Evolutionary conservation across 805 yeast species (phyloP), one percentile per base, ranked within the genome.

Genomic region (Ogataea haglerorum): DNA sequence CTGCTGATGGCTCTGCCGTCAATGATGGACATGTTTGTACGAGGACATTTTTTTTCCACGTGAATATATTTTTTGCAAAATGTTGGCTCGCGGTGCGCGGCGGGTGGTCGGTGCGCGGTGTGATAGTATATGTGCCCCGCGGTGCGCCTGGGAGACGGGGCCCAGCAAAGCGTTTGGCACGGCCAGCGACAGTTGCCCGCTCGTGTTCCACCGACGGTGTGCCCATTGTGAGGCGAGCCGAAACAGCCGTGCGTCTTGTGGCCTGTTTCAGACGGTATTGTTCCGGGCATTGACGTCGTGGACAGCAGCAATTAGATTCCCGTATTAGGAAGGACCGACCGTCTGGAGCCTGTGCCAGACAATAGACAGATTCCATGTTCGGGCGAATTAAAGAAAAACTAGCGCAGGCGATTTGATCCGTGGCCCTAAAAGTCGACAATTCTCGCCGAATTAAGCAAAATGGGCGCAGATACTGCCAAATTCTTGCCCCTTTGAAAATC

Each of bases 1-100:
- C 60, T 43, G 51, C 73, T 51, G 58, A 78, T 73, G 10, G 70
- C 64, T 49, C 78, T 80, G 34, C 89, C 89, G 56, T 82, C 84
- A 30, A 82, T 77, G 28, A 66, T 51, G 15, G 57, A 34, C 64
- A 60, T 63, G n/a, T 10, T 41, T n/a, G 13, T 15, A 13, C 17
- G 36, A 16, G 17, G 27, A 29, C 18, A 26, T 13, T 30, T 24
- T 38, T 34, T 35, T 40, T 34, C 31, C 38, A 31, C 39, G 32
- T 34, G 38, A 27, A 38, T 32, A 28, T 27, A 12, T 3, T 12
- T 13, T 7, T 19, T 8, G 21, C 18, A 38, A 38, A 38, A 22
- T 36, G 41, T 42, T 36, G 40, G 34, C 14, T 17, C 12, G 23
- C 26, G 35, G 35, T 30, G 35, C 12, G 30, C 6, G 41, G 34